Evolutionary conservation across 2,329 filamentous ascomycete genomes (phyloP), one percentile per base, ranked within the genome.

Genomic region (Metarhizium sp.): DNA sequence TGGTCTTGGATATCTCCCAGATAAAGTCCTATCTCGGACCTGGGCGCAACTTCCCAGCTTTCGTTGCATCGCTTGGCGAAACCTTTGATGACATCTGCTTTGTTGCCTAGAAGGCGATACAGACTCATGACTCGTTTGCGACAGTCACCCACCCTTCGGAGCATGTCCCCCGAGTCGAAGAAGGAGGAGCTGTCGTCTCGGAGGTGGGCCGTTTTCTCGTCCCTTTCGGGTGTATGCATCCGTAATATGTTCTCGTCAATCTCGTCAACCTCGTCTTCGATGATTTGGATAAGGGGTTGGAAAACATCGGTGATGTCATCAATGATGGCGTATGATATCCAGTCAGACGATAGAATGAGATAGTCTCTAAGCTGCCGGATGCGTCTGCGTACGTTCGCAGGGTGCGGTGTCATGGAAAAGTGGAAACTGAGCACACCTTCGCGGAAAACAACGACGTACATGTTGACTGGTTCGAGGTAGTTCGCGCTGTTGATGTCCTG

Each of bases 271-370:
- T 99, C 92, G 50, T 96, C 86, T 69, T 99, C 94, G 52, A 99
- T 96, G 29, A 81, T 84, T 63, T 95, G 88, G 55, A 99, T 96
- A 50, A 97, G 76, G 0, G 94, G 94, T 6, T 87, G 88, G 66
- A 96, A 99, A 2, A 91, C 92, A 69, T 99, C 94, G 6, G 94
- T 99, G 63, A 99, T 96, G 68, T 99, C 94, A 71, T 99, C 94
- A 60, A 97, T 96, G 61, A 96, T 88, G 50, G 92, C 94, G 66
- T 99, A 99, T 7, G 90, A 95, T 62, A 99, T 96, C 94, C 94
- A 99, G 69, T 99, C 94, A 0, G 92, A 90, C 50, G 88, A 92
- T 13, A 97, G 77, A 47, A 95, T 89, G 63, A 97, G 80, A 69
- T 95, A 99, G 70, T 99, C 94, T 60, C 89, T 89, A 50, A 99